These are phyloP conservation scores for Trichomonascaceae sp. DNA, from an alignment of 1,139 yeast genomes.

Conservation along the genomic window DNA sequence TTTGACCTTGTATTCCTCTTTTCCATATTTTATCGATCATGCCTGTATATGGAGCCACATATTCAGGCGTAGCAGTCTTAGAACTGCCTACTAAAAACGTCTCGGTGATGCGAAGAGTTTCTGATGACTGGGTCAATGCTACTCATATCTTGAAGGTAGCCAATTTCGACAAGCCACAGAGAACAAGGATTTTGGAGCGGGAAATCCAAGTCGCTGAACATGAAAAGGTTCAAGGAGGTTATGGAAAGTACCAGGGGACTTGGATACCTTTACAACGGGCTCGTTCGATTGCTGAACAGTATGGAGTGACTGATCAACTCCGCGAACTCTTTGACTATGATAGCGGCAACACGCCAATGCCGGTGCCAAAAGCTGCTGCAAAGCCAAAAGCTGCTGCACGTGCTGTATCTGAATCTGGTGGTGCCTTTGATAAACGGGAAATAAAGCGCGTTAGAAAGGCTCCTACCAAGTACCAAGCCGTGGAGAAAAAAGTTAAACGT, in stretches of 20 bases:
- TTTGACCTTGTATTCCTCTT: too few relatives aligned
- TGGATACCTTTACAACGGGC: conserved; percentile 81
- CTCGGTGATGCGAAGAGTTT: conserved; percentile 87
- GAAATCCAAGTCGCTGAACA: conserved; percentile 83
- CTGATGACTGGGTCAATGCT: conserved; percentile 96
- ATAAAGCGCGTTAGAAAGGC: conserved; percentile 16
- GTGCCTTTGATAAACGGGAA: conserved; percentile 11
- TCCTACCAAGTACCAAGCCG: neutral
- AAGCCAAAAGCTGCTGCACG: conserved; percentile 22
- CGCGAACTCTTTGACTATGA: conserved; percentile 56
- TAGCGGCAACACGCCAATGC: conserved; percentile 32
- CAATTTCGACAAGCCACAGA: conserved; percentile 74
- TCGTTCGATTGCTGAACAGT: conserved; percentile 53
- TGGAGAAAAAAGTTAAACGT: neutral
- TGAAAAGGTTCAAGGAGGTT: conserved; percentile 93
- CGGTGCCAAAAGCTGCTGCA: conserved; percentile 22
- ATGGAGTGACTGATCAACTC: conserved; percentile 61
- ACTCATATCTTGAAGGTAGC: conserved; percentile 89
- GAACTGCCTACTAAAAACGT: conserved; percentile 77
- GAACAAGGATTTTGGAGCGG: conserved; percentile 78
- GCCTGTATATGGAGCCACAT: conserved; percentile 31
- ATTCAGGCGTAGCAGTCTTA: conserved; percentile 61
- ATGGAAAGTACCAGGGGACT: conserved; percentile 93
- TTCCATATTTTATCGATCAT: neutral
- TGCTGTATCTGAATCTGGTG: conserved; percentile 20